phyloP scores from a whole-genome alignment of 495 filamentous ascomycete genomes.

The Penicillium malachiteum region DNA sequence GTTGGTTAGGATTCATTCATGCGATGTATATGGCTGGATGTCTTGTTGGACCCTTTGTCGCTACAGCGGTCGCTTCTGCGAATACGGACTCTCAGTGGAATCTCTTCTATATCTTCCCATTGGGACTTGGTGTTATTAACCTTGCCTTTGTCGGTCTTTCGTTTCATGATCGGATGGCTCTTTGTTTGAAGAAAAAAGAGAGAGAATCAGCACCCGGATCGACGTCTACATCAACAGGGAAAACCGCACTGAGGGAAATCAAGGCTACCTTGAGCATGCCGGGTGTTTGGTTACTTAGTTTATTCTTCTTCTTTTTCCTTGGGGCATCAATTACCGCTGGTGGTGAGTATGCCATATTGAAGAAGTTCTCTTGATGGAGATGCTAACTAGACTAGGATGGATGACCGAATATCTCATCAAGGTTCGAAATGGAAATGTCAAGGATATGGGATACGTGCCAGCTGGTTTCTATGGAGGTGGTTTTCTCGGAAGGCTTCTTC shows the following conservation, averaged over 20 bases:
- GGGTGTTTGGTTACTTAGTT: slow-evolving; percentile 30
- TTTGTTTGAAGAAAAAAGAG: not conserved
- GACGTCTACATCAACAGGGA: not conserved
- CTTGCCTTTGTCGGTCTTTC: slow-evolving; percentile 16
- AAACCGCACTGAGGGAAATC: slow-evolving; percentile 21
- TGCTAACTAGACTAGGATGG: slow-evolving; percentile 18
- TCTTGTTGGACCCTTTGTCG: slow-evolving; percentile 29
- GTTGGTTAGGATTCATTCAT: slow-evolving; percentile 36
- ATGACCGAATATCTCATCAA: slow-evolving; percentile 34
- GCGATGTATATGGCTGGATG: slow-evolving; percentile 39
- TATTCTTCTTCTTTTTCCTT: slow-evolving; percentile 37
- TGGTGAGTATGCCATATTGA: slow-evolving; percentile 10
- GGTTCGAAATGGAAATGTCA: slow-evolving; percentile 30
- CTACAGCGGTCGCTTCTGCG: slow-evolving; percentile 29
- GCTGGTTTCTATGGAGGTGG: slow-evolving; percentile 30
- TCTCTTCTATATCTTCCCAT: slow-evolving; percentile 28
- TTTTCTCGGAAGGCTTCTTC: slow-evolving; percentile 26
- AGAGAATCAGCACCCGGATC: not conserved
- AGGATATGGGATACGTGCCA: slow-evolving; percentile 32
- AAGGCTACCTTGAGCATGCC: slow-evolving; percentile 21
- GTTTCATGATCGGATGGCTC: slow-evolving; percentile 22
- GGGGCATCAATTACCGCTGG: slow-evolving; percentile 30
- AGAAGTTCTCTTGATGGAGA: not conserved
- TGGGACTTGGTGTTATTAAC: slow-evolving; percentile 27
- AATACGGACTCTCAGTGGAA: slow-evolving; percentile 20